phyloP scores from a whole-genome alignment of 2,329 filamentous ascomycete species.

The Colletotrichum cuscutae region DNA sequence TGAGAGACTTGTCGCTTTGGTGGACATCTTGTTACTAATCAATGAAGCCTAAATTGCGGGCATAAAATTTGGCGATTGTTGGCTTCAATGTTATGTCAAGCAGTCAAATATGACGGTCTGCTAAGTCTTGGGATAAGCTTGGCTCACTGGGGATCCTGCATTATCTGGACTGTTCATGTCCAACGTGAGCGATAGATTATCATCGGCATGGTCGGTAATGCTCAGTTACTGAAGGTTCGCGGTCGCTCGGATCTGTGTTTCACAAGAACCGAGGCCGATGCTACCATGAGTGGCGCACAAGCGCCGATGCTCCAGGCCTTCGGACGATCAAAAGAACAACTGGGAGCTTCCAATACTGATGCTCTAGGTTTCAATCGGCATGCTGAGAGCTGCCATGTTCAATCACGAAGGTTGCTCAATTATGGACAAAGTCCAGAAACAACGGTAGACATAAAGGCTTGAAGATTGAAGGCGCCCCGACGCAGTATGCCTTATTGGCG shows the following conservation, averaged over 20 bases:
- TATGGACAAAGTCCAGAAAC: neutral
- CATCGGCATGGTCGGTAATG: neutral
- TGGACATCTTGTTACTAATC: neutral
- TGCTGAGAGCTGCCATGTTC: neutral
- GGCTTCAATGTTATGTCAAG: neutral
- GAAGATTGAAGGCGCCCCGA: no score
- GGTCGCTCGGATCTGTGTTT: constrained; percentile 3
- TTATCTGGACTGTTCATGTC: no score
- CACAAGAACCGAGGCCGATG: neutral
- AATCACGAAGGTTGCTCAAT: neutral
- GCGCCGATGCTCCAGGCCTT: neutral
- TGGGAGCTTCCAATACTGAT: neutral
- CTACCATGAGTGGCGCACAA: neutral
- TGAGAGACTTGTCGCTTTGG: neutral
- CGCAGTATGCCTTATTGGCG: no score
- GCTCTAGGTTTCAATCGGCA: neutral
- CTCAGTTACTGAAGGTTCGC: neutral
- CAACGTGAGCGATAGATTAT: no score
- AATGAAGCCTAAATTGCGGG: neutral
- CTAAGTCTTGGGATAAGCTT: no score
- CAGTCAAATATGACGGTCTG: neutral
- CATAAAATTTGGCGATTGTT: neutral
- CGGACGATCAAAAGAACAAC: neutral
- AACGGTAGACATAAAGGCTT: neutral
- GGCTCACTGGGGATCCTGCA: no score